Evolutionary conservation across 306 rosid species (phyloP).

Genomic region (Fragaria nilgerrensis): DNA sequence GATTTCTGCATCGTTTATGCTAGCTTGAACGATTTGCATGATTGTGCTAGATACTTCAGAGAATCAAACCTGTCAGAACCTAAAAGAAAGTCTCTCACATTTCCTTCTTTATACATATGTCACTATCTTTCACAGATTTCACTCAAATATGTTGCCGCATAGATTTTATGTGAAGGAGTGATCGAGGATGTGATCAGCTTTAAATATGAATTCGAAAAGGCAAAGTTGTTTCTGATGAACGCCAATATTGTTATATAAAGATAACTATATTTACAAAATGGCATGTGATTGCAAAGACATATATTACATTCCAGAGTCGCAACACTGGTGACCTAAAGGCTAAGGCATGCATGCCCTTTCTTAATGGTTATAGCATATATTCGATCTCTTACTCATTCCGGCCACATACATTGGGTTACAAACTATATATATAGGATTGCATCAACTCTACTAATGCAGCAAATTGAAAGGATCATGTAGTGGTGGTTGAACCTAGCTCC

Average conservation of each 20-base stretch:
- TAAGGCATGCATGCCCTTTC: background rate
- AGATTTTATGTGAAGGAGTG: background rate
- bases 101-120: background rate
- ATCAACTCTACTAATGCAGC: background rate
- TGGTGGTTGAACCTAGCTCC: conserved; percentile 31
- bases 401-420: background rate
- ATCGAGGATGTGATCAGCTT: background rate
- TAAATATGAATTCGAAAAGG: no score
- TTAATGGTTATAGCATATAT: background rate
- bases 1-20: background rate
- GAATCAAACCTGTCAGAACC: background rate
- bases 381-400: background rate
- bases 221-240: background rate
- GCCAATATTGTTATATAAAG: background rate
- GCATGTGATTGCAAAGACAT: background rate
- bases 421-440: background rate
- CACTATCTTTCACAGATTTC: background rate
- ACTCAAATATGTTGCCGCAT: background rate
- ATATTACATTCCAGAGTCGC: background rate
- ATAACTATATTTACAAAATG: background rate
- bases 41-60: background rate
- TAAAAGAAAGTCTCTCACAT: background rate
- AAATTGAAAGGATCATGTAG: background rate
- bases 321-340: background rate
- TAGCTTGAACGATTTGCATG: background rate